Evolutionary conservation across 177 flowering plant genomes (phyloP), one percentile per base, ranked within the genome.

Genomic region (Vitis hybrid): DNA sequence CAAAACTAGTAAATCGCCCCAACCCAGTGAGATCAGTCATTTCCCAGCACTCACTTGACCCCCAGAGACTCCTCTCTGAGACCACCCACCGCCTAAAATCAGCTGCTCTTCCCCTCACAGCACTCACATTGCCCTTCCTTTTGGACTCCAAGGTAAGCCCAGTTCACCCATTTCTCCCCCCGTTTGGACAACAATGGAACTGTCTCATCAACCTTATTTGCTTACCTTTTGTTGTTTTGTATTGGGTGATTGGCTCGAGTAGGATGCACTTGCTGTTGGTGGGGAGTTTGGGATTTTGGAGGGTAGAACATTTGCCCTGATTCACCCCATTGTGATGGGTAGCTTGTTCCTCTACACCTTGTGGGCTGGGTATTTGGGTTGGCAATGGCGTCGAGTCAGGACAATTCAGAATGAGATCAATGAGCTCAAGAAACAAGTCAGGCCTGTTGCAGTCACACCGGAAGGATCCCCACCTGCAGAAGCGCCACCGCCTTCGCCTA

Each of bases 311-410:
- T 77, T 85, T 19, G 87, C 97, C 0, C 84, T 94, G 7, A 59
- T 90, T 9, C 97, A 94, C 71, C 97, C 97, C 1, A 5, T 83
- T n/a, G 94, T 84, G 49, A 87, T 94, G 97, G 81, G 82, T 50
- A 64, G 91, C 12, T 76, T 92, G 73, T 90, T 94, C 76, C 31
- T 82, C 13, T 86, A 88, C 76, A 94, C 97, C 2, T 67, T 94
- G 73, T 92, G 87, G 83, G 87, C 94, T 34, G 97, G 97, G 5
- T 92, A 88, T 76, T 74, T 94, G 59, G 98, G 98, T 1, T 94
- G 98, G 98, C 97, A 94, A 73, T 94, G 98, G 98, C 77, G 97
- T 65, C 72, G 97, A 19, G 92, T 91, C 2, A 69, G 98, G 72
- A 92, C 98, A 0, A 77, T 81, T 14, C 98, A 91, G 78, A 80